Percentiles rank a stretch among this genome's conserved stretches.
Conservation (phyloP, 192 early-diverging fungal genomes). For the Backusella parvicylindrica region DNA sequence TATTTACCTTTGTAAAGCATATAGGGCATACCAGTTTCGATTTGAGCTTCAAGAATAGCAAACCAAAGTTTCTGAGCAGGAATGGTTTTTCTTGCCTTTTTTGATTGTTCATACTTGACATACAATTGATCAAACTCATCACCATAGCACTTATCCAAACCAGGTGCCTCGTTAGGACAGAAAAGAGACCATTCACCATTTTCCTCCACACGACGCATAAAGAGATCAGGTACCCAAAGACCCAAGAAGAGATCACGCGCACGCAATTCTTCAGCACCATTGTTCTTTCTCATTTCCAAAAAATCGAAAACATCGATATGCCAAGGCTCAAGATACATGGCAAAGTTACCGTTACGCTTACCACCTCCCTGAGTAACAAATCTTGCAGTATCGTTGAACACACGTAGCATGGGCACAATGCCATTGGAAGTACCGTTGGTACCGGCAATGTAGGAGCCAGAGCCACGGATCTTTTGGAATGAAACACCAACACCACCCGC, state of each 20-base stretch:
- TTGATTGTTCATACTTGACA: constrained; percentile 78
- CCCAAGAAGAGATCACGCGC: constrained; percentile 96
- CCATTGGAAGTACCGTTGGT: constrained; percentile 97
- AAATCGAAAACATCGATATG: constrained; percentile 96
- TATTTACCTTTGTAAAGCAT: constrained; percentile 90
- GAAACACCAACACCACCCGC: constrained; percentile 95
- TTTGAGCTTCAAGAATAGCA: constrained; percentile 93
- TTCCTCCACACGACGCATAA: constrained; percentile 91
- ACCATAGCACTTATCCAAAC: constrained; percentile 84
- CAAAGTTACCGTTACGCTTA: constrained; percentile 95
- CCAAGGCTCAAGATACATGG: constrained; percentile 98
- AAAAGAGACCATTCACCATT: constrained; percentile 93
- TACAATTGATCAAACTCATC: constrained; percentile 86
- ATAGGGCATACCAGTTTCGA: constrained; percentile 95
- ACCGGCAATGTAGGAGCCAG: constrained; percentile 94
- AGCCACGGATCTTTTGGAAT: constrained; percentile 92
- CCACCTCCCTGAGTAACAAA: constrained; percentile 98
- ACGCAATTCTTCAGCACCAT: constrained; percentile 92
- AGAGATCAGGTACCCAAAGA: constrained; percentile 94
- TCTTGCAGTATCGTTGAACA: constrained; percentile 96
- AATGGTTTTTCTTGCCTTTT: constrained; percentile 74
- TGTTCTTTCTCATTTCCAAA: constrained; percentile 93
- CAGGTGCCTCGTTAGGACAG: constrained; percentile 89
- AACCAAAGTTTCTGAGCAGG: constrained; percentile 97
- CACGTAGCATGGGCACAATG: constrained; percentile 94